Base-by-base conservation (phyloP, 495 filamentous ascomycete species). In the Penicillium flavigenum region DNA sequence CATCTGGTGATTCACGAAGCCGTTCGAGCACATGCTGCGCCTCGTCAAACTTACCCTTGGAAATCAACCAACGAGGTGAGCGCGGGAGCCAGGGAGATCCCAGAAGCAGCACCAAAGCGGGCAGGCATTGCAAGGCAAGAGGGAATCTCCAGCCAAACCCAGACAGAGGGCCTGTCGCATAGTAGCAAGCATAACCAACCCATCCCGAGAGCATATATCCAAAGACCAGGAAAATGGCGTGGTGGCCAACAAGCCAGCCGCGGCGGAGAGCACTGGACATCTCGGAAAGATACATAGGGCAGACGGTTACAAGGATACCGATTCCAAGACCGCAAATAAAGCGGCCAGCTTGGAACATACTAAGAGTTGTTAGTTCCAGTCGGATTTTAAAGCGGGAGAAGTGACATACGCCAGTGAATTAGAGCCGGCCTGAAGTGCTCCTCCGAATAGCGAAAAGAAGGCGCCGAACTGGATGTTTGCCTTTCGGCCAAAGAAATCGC, bases 291-390 rank as follows among this genome's bases (percentile, higher is more conserved):
- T 77, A 77, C 73, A 81, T 79, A 1, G 79, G 79, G 42, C 76
- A 74, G 12, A 72, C 70, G 17, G 74, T 76, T 5, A 75, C 72
- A 0, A 82, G 66, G 7, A 76, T 73, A 41, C 79, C 79, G 22
- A 75, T 69, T 26, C 79, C 79, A n/a, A 76, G 64, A 17, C 79
- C 78, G 24, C 75, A 74, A 39, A 80, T 68, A 24, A 81, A 75
- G 1, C 79, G 71, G 2, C 73, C 78, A 19, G 72, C 73, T 49
- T 78, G 70, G 64, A 81, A 80, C 78, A 81, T 82, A 12, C 70
- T 63, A 62, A 16, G 16, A 10, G 1, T 24, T 26, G 31, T 67
- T 22, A 63, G 57, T 16, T 14, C 7, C 16, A 44, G 5, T 9
- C 16, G 6, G 4, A 29, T 3, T 14, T 26, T 11, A 16, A 34